Evolutionary conservation across 1,139 yeast genomes (phyloP).

Genomic region (Kurtzmaniella quercitrusa): DNA sequence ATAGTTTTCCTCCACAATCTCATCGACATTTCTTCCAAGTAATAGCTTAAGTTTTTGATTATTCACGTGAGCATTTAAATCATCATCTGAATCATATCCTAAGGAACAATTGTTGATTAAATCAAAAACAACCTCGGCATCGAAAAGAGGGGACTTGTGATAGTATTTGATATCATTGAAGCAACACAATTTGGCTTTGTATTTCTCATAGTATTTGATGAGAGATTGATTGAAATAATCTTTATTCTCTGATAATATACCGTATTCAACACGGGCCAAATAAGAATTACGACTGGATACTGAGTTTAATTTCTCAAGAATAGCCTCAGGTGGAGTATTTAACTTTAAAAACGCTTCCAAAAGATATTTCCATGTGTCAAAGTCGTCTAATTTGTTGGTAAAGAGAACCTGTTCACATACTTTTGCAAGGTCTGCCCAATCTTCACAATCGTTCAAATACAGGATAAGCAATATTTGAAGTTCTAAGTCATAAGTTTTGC

Average conservation of each 20-base stretch:
- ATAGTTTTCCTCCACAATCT: constrained; percentile 25
- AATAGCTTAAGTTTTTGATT: constrained; percentile 38
- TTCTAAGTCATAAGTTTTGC: constrained; percentile 50
- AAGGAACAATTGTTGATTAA: constrained; percentile 13
- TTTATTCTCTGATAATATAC: constrained; percentile 16
- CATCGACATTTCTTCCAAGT: constrained; percentile 13
- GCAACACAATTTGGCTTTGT: constrained; percentile 55
- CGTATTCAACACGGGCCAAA: constrained; percentile 51
- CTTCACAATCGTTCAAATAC: constrained; percentile 30
- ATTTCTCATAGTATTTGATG: constrained; percentile 36
- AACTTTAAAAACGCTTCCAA: constrained; percentile 41
- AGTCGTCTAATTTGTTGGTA: constrained; percentile 49
- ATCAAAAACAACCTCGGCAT: constrained; percentile 10
- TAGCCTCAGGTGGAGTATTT: constrained; percentile 19
- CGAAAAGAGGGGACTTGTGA: constrained; percentile 6
- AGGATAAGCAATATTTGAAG: constrained; percentile 50
- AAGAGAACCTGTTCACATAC: constrained; percentile 33
- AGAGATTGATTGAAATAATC: constrained; percentile 22
- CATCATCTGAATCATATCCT: constrained; percentile 8
- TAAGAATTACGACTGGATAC: constrained; percentile 44
- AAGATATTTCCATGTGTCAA: constrained; percentile 54
- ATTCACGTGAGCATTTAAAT: constrained; percentile 44
- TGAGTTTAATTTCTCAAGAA: constrained; percentile 20
- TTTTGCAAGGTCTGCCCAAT: constrained; percentile 39
- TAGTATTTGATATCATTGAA: constrained; percentile 50